phyloP scores from a whole-genome alignment of 768 basidiomycete genomes.

The Agrocybe praecox region DNA sequence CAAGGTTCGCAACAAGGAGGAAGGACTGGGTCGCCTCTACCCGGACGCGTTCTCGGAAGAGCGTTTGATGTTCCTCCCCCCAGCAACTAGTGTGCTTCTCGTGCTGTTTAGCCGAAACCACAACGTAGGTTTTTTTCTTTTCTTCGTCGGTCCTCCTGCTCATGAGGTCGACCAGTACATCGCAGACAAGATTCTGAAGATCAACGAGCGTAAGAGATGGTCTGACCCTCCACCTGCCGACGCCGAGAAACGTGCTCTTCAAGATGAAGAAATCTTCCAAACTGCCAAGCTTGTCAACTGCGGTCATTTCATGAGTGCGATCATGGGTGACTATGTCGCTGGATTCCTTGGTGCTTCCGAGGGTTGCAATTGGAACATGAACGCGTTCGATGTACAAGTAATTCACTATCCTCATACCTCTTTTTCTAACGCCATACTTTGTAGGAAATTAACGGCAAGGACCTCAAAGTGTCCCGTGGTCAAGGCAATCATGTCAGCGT shows the following conservation, averaged over 20 bases:
- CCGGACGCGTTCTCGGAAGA: conserved; percentile 59
- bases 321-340: conserved; percentile 63
- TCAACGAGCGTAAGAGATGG: conserved; percentile 56
- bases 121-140: conserved; percentile 40
- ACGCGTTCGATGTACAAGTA: conserved; percentile 46
- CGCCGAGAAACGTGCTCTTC: conserved; percentile 20
- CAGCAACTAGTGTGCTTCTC: conserved; percentile 53
- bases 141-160: neutral
- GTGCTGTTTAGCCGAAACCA: conserved; percentile 62
- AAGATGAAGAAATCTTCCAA: conserved; percentile 63
- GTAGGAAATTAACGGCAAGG: conserved; percentile 37
- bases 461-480: conserved; percentile 45
- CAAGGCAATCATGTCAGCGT: conserved; percentile 68
- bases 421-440: neutral
- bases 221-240: conserved; percentile 40
- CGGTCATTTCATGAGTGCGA: conserved; percentile 56
- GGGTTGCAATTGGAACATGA: conserved; percentile 54
- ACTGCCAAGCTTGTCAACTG: conserved; percentile 57
- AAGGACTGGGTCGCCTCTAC: conserved; percentile 52
- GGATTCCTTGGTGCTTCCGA: conserved; percentile 58
- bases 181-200: conserved; percentile 49
- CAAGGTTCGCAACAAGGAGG: conserved; percentile 46
- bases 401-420: no score
- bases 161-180: conserved; percentile 46
- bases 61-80: conserved; percentile 53